Conservation (phyloP, 2,329 filamentous ascomycete genomes). For the Ceratocystis albifundus region DNA sequence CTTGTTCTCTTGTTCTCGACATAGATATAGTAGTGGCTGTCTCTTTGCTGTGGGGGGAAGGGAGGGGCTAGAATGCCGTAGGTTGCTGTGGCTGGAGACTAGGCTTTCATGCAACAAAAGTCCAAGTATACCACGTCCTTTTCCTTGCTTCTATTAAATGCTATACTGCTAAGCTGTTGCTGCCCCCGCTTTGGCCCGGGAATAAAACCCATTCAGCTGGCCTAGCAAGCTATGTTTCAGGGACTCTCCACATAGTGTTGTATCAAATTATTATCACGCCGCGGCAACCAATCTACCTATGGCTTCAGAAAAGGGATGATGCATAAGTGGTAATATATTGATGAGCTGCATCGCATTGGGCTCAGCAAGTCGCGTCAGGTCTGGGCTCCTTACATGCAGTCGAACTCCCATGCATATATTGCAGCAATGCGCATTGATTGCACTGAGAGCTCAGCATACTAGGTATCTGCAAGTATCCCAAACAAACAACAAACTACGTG, state of each 20-base stretch:
- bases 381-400: background rate
- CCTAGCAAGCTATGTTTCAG: background rate
- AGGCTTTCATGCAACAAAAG: background rate
- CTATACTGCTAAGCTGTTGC: background rate
- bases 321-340: background rate
- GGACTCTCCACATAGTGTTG: background rate
- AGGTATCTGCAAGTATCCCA: slow-evolving; percentile 2
- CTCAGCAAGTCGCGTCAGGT: background rate
- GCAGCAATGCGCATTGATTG: slow-evolving; percentile 2
- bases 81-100: background rate
- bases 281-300: background rate
- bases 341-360: background rate
- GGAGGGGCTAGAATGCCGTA: background rate
- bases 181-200: background rate
- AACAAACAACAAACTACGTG: background rate
- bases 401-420: background rate
- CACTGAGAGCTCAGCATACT: background rate
- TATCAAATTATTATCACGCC: background rate
- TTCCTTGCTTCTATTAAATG: background rate
- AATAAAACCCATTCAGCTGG: background rate
- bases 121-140: background rate
- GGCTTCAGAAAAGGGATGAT: background rate
- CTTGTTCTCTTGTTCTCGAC: background rate
- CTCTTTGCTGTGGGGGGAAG: background rate
- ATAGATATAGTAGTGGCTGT: background rate